Conservation (phyloP, 257 asterid genomes). For the Nicotiana tabacum region DNA sequence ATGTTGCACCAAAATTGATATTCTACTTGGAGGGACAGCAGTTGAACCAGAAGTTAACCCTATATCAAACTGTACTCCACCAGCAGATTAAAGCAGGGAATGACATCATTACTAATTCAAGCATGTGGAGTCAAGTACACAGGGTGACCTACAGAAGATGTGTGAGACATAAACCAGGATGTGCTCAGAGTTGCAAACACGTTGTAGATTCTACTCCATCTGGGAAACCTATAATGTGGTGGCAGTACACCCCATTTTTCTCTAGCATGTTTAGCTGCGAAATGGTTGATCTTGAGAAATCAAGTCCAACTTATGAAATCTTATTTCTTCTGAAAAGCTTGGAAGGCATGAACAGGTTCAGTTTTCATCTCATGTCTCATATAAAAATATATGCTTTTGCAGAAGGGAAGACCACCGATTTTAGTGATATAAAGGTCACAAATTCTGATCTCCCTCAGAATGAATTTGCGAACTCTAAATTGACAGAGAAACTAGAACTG, state of each 20-base stretch:
- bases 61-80: constrained; percentile 68
- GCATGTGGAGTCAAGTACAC: constrained; percentile 64
- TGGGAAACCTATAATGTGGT: constrained; percentile 21
- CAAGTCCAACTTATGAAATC: constrained; percentile 55
- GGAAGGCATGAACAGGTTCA: constrained; percentile 70
- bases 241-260: constrained; percentile 32
- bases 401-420: constrained; percentile 41
- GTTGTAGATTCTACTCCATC: constrained; percentile 32
- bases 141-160: constrained; percentile 55
- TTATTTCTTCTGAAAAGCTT: constrained; percentile 65
- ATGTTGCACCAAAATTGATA: constrained; percentile 42
- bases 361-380: constrained; percentile 54
- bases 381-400: constrained; percentile 50
- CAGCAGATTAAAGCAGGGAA: constrained; percentile 41
- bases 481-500: constrained; percentile 90
- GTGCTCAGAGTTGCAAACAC: constrained; percentile 18
- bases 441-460: constrained; percentile 42
- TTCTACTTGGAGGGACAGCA: constrained; percentile 65
- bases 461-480: constrained; percentile 70
- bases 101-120: constrained; percentile 34
- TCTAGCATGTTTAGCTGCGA: constrained; percentile 38
- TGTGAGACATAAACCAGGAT: constrained; percentile 20
- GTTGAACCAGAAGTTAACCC: constrained; percentile 45
- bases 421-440: constrained; percentile 34
- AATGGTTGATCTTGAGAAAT: constrained; percentile 34